Percentiles rank a stretch among this genome's conserved stretches.
Evolutionary conservation across 345 rosid genomes (phyloP).

Genomic region (Salix suchowensis): DNA sequence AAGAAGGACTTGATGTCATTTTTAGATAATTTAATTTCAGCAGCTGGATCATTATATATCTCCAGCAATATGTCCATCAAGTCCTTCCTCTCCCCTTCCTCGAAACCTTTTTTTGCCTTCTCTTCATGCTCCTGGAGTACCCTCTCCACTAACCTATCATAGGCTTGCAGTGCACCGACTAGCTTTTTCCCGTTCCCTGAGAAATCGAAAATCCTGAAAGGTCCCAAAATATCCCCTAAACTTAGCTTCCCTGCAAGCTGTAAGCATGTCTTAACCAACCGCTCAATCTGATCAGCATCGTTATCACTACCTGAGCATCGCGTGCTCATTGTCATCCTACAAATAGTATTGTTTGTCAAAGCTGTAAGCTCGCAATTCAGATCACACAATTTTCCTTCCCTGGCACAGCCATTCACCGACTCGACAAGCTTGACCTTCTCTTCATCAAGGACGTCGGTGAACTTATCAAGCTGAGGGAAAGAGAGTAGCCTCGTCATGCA

Average conservation of each 20-base stretch:
- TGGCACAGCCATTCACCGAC: slow-evolving; percentile 34
- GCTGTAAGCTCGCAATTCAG: slow-evolving; percentile 26
- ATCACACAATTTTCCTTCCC: slow-evolving; percentile 34
- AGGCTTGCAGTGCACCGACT: slow-evolving; percentile 35
- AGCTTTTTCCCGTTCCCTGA: slow-evolving; percentile 56
- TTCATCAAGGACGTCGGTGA: slow-evolving; percentile 31
- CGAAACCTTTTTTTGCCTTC: slow-evolving; percentile 1
- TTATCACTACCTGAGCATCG: slow-evolving; percentile 24
- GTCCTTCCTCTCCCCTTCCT: slow-evolving; percentile 19
- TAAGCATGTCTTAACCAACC: slow-evolving; percentile 33
- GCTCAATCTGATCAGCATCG: slow-evolving; percentile 28
- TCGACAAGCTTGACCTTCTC: slow-evolving; percentile 52
- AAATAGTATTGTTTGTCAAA: slow-evolving; percentile 35
- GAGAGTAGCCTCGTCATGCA: slow-evolving; percentile 62
- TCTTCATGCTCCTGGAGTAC: slow-evolving; percentile 51
- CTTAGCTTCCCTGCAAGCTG: slow-evolving; percentile 43
- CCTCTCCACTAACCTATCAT: slow-evolving; percentile 43
- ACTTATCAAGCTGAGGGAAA: slow-evolving; percentile 53
- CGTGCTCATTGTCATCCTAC: slow-evolving; percentile 42
- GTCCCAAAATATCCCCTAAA: slow-evolving; percentile 52
- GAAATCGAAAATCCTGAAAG: slow-evolving; percentile 41
- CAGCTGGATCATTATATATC: slow-evolving; percentile 19
- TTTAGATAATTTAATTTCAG: slow-evolving; percentile 28
- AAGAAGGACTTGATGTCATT: slow-evolving; percentile 34
- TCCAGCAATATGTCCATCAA: slow-evolving; percentile 38